A percentile compares a stretch with the other conserved stretches of the same genome.
Conservation (phyloP, 208 protist genomes). For the Crithidia sp. region DNA sequence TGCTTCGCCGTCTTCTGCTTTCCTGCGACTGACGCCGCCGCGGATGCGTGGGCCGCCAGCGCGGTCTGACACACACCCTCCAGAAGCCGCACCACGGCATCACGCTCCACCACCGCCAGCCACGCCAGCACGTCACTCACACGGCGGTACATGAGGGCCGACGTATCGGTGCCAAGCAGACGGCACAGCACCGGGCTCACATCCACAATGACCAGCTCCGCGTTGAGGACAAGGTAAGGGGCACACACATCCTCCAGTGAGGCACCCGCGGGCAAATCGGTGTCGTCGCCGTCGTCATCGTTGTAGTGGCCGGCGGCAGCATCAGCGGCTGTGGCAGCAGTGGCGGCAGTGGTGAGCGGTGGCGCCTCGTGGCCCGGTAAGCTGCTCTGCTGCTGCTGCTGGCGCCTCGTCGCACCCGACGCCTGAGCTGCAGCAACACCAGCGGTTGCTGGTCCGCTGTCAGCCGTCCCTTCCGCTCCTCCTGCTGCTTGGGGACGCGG, state of each 20-base stretch:
- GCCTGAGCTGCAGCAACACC: no score
- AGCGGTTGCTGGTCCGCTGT: no score
- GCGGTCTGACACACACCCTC: not conserved
- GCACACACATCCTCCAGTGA: conserved; percentile 42
- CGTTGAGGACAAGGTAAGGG: conserved; percentile 47
- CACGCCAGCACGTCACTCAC: conserved; percentile 46
- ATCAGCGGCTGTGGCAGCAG: not conserved
- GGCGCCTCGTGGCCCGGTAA: no score
- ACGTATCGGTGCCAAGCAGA: conserved; percentile 44
- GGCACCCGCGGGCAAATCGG: not conserved
- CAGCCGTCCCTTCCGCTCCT: no score
- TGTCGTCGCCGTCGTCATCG: not conserved
- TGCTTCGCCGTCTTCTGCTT: not conserved
- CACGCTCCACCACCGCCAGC: conserved; percentile 51
- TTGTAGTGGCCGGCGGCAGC: not conserved
- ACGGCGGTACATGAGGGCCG: conserved; percentile 36
- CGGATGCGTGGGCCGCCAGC: not conserved
- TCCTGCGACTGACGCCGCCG: not conserved
- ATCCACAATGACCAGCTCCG: conserved; percentile 48
- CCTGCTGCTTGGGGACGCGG: no score
- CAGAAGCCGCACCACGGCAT: conserved; percentile 13
- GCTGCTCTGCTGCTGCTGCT: no score
- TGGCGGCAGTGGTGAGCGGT: no score
- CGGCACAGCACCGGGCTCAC: conserved; percentile 52
- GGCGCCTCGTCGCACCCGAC: no score